These are phyloP conservation scores for Dictyostelium capitatum DNA, from an alignment of 78 protist genomes.

Conservation along the genomic window DNA sequence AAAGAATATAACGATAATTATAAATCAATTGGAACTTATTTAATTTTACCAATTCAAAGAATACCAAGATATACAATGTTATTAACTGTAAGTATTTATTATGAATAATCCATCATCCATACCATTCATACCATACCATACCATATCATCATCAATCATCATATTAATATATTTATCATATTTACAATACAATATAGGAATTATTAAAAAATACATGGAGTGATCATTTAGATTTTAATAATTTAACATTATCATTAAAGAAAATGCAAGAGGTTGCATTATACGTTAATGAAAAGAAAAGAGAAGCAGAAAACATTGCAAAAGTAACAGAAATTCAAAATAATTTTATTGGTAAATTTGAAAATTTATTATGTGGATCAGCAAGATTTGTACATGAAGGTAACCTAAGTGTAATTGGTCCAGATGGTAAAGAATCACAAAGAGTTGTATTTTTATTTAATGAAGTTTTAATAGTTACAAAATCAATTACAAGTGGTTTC, in stretches of 20 bases:
- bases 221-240: constrained; percentile 69
- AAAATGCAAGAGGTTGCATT: constrained; percentile 82
- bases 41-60: constrained; percentile 80
- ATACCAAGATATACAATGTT: constrained; percentile 82
- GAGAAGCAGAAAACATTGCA: constrained; percentile 82
- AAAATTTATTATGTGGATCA: constrained; percentile 64
- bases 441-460: constrained; percentile 63
- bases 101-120: no score
- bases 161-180: no score
- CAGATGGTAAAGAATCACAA: constrained; percentile 67
- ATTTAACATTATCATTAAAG: constrained; percentile 59
- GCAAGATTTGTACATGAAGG: constrained; percentile 71
- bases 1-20: constrained; percentile 46
- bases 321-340: constrained; percentile 78
- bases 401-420: constrained; percentile 31
- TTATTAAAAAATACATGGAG: constrained; percentile 71
- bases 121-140: no score
- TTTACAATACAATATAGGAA: no score
- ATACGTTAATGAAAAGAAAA: constrained; percentile 74
- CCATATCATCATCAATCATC: no score
- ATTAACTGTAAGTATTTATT: constrained; percentile 24
- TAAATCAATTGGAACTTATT: constrained; percentile 50
- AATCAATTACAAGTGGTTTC: constrained; percentile 67
- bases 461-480: constrained; percentile 67
- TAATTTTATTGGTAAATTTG: constrained; percentile 78